A percentile compares a stretch with the other conserved stretches of the same genome.
phyloP scores from a whole-genome alignment of 106 monocot species.

The Platanthera guangdongensis region DNA sequence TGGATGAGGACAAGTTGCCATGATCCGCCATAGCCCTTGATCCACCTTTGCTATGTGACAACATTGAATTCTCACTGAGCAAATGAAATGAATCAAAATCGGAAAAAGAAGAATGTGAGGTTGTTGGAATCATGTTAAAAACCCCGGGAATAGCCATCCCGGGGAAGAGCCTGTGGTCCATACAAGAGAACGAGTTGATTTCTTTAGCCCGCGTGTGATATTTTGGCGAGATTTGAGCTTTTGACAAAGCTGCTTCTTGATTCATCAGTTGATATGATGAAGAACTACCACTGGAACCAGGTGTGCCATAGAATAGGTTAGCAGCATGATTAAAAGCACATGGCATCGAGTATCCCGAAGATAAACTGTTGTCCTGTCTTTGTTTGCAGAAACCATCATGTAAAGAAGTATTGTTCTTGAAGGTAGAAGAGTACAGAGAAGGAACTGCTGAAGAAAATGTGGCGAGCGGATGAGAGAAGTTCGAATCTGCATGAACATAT shows the following conservation, averaged over 20 bases:
- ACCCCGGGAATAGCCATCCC: background rate
- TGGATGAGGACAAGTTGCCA: constrained; percentile 7
- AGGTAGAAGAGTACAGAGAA: background rate
- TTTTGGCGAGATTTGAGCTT: constrained; percentile 6
- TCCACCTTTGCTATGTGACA: constrained; percentile 3
- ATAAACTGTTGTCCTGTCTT: background rate
- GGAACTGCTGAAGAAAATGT: constrained; percentile 11
- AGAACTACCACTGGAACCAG: constrained; percentile 1
- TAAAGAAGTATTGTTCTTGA: background rate
- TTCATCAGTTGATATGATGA: constrained; percentile 5
- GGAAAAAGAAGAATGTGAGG: constrained; percentile 2
- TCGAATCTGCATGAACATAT: constrained; percentile 4
- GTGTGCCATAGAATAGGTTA: background rate
- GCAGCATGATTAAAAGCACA: background rate
- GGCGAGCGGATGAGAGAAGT: constrained; percentile 8
- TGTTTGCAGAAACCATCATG: background rate
- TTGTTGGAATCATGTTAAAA: background rate
- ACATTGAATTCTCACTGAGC: background rate
- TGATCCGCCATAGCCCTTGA: background rate
- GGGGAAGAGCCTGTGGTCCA: constrained; percentile 19
- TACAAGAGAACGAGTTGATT: background rate
- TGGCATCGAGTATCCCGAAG: background rate
- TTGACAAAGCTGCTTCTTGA: constrained; percentile 6
- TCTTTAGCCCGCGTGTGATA: background rate
- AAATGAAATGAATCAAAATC: constrained; percentile 3